Conservation (phyloP, 306 rosid genomes). For the Cotoneaster glaucophyllus region DNA sequence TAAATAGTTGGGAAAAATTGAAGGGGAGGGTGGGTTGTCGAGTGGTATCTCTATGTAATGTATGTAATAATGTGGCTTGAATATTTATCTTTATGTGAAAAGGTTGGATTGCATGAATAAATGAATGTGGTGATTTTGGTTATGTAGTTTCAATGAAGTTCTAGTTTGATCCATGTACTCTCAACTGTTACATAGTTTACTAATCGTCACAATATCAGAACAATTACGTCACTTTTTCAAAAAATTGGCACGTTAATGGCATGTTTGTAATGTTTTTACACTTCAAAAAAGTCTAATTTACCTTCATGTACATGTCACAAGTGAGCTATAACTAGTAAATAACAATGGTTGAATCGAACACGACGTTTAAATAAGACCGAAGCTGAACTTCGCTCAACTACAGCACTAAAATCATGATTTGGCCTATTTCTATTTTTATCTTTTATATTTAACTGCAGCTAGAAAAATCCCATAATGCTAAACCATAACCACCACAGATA, state of each 20-base stretch:
- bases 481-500: neutral
- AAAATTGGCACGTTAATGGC: too few relatives aligned
- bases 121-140: neutral
- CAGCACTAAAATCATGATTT: neutral
- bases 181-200: too few relatives aligned
- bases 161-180: too few relatives aligned
- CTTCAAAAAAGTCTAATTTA: too few relatives aligned
- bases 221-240: too few relatives aligned
- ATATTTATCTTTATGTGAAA: neutral
- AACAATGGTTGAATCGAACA: neutral
- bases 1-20: neutral
- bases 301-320: too few relatives aligned
- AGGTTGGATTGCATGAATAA: neutral
- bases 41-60: neutral
- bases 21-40: neutral
- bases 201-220: too few relatives aligned
- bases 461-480: neutral
- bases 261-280: too few relatives aligned
- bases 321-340: neutral
- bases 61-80: neutral
- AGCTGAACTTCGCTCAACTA: neutral
- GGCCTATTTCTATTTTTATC: neutral
- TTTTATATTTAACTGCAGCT: neutral
- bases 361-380: neutral
- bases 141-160: too few relatives aligned